phyloP scores from a whole-genome alignment of 192 early-diverging fungal genomes.

The Rhizophagus clarus region DNA sequence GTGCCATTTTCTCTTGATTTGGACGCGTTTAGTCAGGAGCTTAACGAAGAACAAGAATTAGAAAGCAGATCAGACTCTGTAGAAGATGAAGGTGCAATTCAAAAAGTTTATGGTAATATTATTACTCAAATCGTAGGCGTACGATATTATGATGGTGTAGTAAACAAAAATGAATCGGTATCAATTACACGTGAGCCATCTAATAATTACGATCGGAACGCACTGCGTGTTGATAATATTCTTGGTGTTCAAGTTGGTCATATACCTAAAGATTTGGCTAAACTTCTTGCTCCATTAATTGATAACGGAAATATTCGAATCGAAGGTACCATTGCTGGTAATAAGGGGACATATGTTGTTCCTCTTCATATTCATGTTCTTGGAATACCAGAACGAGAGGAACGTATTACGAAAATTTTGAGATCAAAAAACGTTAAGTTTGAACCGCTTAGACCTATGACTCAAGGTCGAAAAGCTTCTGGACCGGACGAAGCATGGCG shows the following conservation, averaged over 20 bases:
- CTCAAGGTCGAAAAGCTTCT: background rate
- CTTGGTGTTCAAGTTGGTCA: conserved; percentile 6
- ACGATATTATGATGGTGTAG: background rate
- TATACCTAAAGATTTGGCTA: background rate
- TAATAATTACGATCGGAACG: background rate
- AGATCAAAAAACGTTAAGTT: background rate
- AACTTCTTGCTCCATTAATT: background rate
- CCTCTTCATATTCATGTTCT: background rate
- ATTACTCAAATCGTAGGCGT: background rate
- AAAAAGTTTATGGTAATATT: background rate
- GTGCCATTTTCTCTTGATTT: background rate
- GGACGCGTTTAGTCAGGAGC: background rate
- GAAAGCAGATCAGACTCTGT: background rate
- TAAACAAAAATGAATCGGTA: background rate
- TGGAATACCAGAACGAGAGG: background rate
- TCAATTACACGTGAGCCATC: background rate
- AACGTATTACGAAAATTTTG: background rate
- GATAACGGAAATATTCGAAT: background rate
- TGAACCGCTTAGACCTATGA: background rate
- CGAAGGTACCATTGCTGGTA: background rate
- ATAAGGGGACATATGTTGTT: background rate
- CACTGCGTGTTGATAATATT: background rate
- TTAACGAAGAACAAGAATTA: background rate
- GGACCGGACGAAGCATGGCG: background rate
- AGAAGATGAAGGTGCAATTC: background rate